phyloP scores from a whole-genome alignment of 805 yeast species.

The Lipomyces chichibuensis region DNA sequence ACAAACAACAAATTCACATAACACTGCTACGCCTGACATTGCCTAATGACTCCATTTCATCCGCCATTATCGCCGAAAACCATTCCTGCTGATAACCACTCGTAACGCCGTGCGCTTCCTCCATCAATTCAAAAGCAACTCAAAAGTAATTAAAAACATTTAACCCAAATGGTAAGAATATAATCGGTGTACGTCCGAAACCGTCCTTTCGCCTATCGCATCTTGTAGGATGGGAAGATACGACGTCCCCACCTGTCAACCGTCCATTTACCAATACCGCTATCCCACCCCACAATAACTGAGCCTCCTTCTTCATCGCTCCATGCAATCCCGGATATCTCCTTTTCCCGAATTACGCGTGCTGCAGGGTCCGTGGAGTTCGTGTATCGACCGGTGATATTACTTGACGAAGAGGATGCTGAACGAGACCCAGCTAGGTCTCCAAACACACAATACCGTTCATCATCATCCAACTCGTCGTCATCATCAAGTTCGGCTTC shows the following conservation, averaged over 20 bases:
- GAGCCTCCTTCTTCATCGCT: slow-evolving; percentile 55
- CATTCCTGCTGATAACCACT: neutral
- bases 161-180: neutral
- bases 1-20: neutral
- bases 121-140: neutral
- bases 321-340: slow-evolving; percentile 64
- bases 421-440: neutral
- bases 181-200: neutral
- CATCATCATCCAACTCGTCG: slow-evolving; percentile 3
- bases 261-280: slow-evolving; percentile 71
- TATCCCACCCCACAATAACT: slow-evolving; percentile 64
- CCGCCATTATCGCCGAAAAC: neutral
- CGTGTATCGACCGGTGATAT: neutral
- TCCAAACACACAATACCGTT: neutral
- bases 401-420: neutral
- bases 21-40: neutral
- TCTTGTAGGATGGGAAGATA: slow-evolving; percentile 29
- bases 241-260: slow-evolving; percentile 49
- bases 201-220: slow-evolving; percentile 14
- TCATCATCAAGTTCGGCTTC: slow-evolving; percentile 1
- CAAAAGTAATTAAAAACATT: neutral
- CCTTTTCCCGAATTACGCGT: slow-evolving; percentile 34
- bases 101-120: neutral
- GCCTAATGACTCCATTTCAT: neutral
- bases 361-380: neutral